Evolutionary conservation across 1,284 basidiomycete species (phyloP).

Genomic region (Austroboletus niveus): DNA sequence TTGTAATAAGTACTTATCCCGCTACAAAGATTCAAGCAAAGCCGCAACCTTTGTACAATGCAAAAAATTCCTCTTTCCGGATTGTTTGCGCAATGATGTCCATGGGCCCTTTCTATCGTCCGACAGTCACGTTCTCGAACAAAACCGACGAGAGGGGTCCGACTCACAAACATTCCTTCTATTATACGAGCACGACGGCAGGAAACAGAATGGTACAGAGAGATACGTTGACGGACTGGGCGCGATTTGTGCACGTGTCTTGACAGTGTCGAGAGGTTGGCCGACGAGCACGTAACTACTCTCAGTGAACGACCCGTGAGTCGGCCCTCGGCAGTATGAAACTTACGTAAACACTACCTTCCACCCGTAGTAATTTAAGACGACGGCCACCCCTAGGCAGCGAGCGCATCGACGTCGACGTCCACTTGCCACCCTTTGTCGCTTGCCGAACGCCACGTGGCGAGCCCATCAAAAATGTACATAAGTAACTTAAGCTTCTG

Average conservation of each 20-base stretch:
- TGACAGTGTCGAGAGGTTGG: constrained; percentile 86
- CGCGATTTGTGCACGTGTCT: constrained; percentile 76
- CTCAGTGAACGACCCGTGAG: too few species aligned
- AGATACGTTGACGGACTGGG: constrained; percentile 51
- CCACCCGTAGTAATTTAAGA: too few species aligned
- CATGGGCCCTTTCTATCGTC: constrained; percentile 80
- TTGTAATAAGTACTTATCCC: background rate
- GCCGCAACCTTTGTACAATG: constrained; percentile 82
- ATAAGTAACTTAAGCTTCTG: too few species aligned
- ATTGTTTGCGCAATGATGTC: constrained; percentile 83
- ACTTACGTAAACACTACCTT: too few species aligned
- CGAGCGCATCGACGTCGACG: too few species aligned
- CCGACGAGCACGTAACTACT: constrained; percentile 88
- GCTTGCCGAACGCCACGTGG: too few species aligned
- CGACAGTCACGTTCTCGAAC: background rate
- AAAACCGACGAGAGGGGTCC: background rate
- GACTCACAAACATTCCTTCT: constrained; percentile 82
- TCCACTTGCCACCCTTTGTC: too few species aligned
- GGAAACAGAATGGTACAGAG: background rate
- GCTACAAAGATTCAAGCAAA: background rate
- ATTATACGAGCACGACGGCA: background rate
- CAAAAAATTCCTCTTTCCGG: constrained; percentile 85
- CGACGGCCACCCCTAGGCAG: too few species aligned
- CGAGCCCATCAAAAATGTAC: too few species aligned
- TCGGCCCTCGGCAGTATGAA: too few species aligned